Evolutionary conservation across 805 yeast genomes (phyloP), one percentile per base, ranked within the genome.

Genomic region (Scheffersomyces lignosus): DNA sequence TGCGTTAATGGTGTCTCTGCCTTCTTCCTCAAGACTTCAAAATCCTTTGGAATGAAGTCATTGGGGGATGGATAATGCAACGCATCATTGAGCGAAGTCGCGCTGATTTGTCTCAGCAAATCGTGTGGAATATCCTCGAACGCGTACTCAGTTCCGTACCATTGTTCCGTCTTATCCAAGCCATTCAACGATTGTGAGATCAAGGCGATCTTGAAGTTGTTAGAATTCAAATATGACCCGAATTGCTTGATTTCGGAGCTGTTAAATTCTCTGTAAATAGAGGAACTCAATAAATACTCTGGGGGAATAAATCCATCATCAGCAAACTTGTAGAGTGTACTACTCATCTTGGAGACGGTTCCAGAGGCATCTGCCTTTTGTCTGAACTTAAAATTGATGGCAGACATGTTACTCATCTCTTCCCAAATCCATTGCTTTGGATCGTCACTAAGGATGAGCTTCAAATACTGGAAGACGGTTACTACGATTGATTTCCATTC

Each of bases 141-240:
- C 2, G 75, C 62, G 56, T 88, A 87, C 48, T 85, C 84, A 0
- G 97, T 88, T 3, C 95, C 96, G 55, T 93, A 91, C 96, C 96
- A 91, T 52, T 78, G 71, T 57, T 91, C 99, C 6, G 26, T n/a
- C 12, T 62, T 45, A 37, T 71, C 65, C 31, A 76, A 62, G 1
- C 49, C 63, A 3, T 73, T 73, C 3, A 80, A 72, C 5, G 71
- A 71, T 35, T 70, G 45, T 58, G 76, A 59, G 67, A 81, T 20
- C 77, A 90, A 55, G 29, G 72, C 63, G 4, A 78, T 66, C 42
- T 87, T 73, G 48, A 84, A 75, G 47, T 87, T 88, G 15, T 73
- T 67, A 0, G 81, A 73, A 27, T 54, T 72, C 37, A 91, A 66
- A 38, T 66, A 66, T 1, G 61, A 47, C 10, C 75, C 73, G 44